phyloP scores from a whole-genome alignment of 495 filamentous ascomycete species.

The Elasticomyces elasticus region DNA sequence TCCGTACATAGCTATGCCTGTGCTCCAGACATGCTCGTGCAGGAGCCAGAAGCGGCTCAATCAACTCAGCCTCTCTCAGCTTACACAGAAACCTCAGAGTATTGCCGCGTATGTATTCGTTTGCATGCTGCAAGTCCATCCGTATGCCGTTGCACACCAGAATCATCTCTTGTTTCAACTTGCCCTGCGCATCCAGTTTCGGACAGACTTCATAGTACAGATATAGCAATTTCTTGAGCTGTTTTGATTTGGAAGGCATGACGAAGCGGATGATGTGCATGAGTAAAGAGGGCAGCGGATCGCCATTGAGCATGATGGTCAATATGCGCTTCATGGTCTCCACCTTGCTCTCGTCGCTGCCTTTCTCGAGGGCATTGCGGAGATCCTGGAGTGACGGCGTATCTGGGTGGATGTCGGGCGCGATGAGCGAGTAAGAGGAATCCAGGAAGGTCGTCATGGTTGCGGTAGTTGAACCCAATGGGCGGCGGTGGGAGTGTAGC shows the following conservation, averaged over 20 bases:
- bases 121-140: conserved; percentile 92
- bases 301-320: conserved; percentile 95
- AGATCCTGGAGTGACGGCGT: conserved; percentile 83
- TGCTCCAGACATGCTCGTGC: conserved; percentile 87
- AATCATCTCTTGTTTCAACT: conserved; percentile 99
- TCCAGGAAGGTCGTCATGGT: conserved; percentile 93
- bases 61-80: conserved; percentile 86
- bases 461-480: too few relatives aligned
- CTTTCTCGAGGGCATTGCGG: conserved; percentile 91
- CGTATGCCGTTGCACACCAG: conserved; percentile 97
- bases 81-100: conserved; percentile 96
- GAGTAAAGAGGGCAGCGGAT: conserved; percentile 85
- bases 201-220: conserved; percentile 99
- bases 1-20: conserved; percentile 93
- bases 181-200: conserved; percentile 80
- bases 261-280: conserved; percentile 99
- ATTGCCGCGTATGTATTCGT: conserved; percentile 96
- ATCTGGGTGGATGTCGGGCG: conserved; percentile 89
- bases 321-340: conserved; percentile 98
- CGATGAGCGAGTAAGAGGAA: conserved; percentile 85
- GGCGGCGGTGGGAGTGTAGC: neutral
- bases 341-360: conserved; percentile 89
- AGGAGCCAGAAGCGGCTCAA: conserved; percentile 89
- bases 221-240: conserved; percentile 96
- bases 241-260: conserved; percentile 93